Base-by-base conservation (phyloP, 768 basidiomycete genomes). In the Trametes cinnabarina region DNA sequence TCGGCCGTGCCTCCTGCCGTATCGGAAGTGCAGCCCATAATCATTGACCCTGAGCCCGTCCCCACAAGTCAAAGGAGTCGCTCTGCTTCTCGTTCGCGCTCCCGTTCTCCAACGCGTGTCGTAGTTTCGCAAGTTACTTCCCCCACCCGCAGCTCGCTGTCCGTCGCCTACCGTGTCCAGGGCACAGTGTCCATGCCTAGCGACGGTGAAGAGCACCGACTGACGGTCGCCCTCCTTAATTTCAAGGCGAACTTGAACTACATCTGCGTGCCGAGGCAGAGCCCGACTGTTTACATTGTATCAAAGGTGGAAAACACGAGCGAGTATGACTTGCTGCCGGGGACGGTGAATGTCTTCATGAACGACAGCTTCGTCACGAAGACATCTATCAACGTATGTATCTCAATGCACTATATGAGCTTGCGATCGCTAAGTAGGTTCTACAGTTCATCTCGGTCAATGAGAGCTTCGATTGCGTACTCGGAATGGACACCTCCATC, bases 291-390 rank as follows among this genome's bases (percentile, higher is more conserved):
- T 8, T 85, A 43, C 60, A 52, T 64, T 11, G 48, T 81, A 78
- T 81, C 76, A 57, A 68, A 73, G 58, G 78, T 86, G 51, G 79
- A 80, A 68, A 86, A 86, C 63, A 80, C 75, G 44, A 83, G 81
- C 65, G 80, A 82, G 48, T 83, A 83, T 61, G 72, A 78, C 25
- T 71, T 86, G 28, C 76, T 86, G 2, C 73, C 81, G 6, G 85
- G 85, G 0, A 71, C 75, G 0, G 79, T 84, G 40, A 77, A 70
- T 55, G 79, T 86, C 22, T 82, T 85, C 64, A 65, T 85, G 55
- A 79, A 86, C 62, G 82, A 83, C 54, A 74, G 75, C 48, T 83
- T 79, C 65, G 82, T 85, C 4, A 79, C 83, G n/a, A 79, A 76
- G 66, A 82, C 82, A 0, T 69, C 68, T 2, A 79, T 84, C 48